Base-by-base conservation (phyloP, 352 stramenopile species). In the Globisporangium viniferum region DNA sequence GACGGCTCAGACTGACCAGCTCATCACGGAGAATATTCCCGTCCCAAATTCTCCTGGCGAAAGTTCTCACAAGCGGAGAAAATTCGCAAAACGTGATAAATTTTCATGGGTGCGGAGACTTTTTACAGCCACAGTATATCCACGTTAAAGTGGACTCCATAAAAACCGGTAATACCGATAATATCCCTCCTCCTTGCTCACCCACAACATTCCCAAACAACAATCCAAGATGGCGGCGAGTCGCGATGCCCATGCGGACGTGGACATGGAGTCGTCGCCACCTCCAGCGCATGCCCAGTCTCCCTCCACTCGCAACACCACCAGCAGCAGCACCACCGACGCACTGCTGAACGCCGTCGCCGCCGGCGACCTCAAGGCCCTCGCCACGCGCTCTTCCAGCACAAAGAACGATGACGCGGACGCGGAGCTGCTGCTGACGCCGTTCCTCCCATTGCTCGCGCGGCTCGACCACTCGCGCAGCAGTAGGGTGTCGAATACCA, bases 381-480 rank as follows among this genome's bases (percentile, higher is more conserved):
- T 81, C 2, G 62, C 72, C 68, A 9, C 44, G 31, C 24, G 49
- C 33, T n/a, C 68, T 29, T 53, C 56, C 22, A 59, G 41, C 22
- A 49, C 1, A 41, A 54, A 66, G 22, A 59, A 8, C 39, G n/a
- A 58, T n/a, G 27, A 49, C 9, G 29, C 3, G 0, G 31, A 66
- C 35, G 58, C 24, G 12, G 44, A 33, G 39, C 62, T 68, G 54
- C 35, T 85, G 9, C 49, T 86, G 49, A 67, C 72, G 49, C 73
- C 80, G 0, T 82, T 89, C 61, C 48, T 89, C 36, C 80, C 82
- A 39, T 69, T 89, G 44, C 62, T 91, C 5, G 76, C 76, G 29
- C 80, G 80, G 2, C 75, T 90, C 14, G 71, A 88, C 64, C 59
- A 75, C 58, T 64, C 66, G 27, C 72, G 70, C 35, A 56, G 49